Evolutionary conservation across 2,329 filamentous ascomycete species (phyloP).

Genomic region (Microascus cirrosus): DNA sequence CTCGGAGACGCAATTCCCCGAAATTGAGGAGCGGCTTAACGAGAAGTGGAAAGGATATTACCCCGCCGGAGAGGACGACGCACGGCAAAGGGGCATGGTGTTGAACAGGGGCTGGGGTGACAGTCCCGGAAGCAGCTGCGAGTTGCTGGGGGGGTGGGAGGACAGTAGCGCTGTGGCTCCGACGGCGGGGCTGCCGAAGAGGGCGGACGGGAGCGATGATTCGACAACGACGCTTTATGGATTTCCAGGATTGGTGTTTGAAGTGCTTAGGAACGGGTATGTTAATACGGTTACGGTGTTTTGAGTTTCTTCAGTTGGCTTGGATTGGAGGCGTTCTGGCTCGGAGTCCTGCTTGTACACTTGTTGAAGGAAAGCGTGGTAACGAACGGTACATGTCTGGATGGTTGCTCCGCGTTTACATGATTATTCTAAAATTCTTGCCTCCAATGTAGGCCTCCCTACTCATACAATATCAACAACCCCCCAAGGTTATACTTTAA

Average conservation of each 20-base stretch:
- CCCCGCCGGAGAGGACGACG: constrained; percentile 36
- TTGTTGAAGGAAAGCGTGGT: not conserved
- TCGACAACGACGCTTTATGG: constrained; percentile 77
- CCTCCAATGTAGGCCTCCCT: not conserved
- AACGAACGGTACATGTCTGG: not conserved
- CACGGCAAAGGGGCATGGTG: constrained; percentile 64
- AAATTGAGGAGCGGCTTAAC: constrained; percentile 58
- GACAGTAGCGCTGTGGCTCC: constrained; percentile 41
- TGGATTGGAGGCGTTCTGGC: not conserved
- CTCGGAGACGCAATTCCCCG: constrained; percentile 70
- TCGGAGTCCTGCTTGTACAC: not conserved
- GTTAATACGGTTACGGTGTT: constrained; percentile 87
- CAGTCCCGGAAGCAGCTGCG: constrained; percentile 80
- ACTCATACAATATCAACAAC: not conserved
- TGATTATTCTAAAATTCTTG: not conserved
- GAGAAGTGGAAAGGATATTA: constrained; percentile 60
- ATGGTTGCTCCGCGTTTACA: not conserved
- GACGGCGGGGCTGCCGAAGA: constrained; percentile 32
- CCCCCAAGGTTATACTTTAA: not conserved
- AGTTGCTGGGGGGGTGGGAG: constrained; percentile 78
- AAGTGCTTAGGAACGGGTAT: constrained; percentile 84
- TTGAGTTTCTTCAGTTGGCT: constrained; percentile 27
- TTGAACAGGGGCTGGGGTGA: constrained; percentile 86
- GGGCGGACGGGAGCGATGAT: constrained; percentile 41
- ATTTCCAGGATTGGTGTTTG: constrained; percentile 88